A percentile compares a stretch with the other conserved stretches of the same genome.
Evolutionary conservation across 228 moss, liverwort and hornwort species (phyloP).

Genomic region (Sphagnum magellanicum): DNA sequence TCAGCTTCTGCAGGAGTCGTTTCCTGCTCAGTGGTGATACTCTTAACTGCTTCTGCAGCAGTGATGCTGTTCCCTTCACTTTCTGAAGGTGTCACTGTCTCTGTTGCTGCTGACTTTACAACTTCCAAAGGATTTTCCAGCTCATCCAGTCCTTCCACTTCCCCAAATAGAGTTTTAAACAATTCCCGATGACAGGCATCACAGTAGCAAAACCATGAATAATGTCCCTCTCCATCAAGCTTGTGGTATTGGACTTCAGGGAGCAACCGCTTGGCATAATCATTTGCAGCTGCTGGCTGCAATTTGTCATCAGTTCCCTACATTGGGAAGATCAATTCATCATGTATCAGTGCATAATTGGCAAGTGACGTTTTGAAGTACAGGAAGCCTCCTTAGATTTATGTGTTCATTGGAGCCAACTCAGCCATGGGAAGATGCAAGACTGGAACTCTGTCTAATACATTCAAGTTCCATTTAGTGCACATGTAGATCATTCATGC

Average conservation of each 20-base stretch:
- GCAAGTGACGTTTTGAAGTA: not conserved
- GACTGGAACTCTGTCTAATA: not conserved
- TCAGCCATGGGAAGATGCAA: too few relatives aligned
- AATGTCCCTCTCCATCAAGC: conserved; percentile 76
- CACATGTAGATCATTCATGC: not conserved
- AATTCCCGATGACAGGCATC: conserved; percentile 61
- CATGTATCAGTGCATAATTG: not conserved
- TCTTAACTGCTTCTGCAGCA: too few relatives aligned
- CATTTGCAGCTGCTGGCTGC: conserved; percentile 47
- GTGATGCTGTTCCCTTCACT: not conserved
- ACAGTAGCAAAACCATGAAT: conserved; percentile 79
- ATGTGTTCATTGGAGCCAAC: not conserved
- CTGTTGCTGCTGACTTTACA: not conserved
- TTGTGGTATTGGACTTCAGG: conserved; percentile 53
- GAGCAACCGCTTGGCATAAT: conserved; percentile 47
- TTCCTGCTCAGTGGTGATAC: too few relatives aligned
- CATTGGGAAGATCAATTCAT: not conserved
- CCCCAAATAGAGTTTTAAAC: conserved; percentile 50
- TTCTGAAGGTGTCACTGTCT: not conserved
- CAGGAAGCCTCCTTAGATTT: not conserved
- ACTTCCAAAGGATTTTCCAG: conserved; percentile 12
- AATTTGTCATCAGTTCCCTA: conserved; percentile 71
- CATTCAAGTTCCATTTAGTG: not conserved
- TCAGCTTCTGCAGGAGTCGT: too few relatives aligned
- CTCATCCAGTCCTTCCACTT: conserved; percentile 25